phyloP scores from a whole-genome alignment of 1,284 basidiomycete species.

The Meira miltonrushii region DNA sequence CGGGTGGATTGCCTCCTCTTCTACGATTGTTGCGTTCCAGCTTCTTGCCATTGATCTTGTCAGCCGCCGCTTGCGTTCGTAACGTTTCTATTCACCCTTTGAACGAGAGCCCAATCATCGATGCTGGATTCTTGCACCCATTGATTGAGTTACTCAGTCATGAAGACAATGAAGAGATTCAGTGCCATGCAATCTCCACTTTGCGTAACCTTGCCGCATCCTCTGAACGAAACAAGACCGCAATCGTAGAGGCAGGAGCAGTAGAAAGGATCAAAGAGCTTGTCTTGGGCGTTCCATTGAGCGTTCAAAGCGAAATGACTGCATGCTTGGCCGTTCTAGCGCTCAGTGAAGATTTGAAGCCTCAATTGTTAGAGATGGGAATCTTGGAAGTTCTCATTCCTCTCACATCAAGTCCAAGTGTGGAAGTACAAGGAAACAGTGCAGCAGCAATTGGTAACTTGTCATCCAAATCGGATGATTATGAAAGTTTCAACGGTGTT shows the following conservation, averaged over 20 bases:
- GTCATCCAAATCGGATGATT: slow-evolving; percentile 88
- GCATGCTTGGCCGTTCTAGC: slow-evolving; percentile 74
- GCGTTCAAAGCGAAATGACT: slow-evolving; percentile 99
- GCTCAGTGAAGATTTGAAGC: slow-evolving; percentile 50
- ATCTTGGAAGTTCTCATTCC: slow-evolving; percentile 97
- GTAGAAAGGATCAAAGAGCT: slow-evolving; percentile 96
- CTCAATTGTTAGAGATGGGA: slow-evolving; percentile 81
- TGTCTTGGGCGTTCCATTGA: slow-evolving; percentile 87
- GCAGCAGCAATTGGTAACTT: slow-evolving; percentile 96
- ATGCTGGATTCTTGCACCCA: slow-evolving; percentile 92
- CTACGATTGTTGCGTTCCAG: slow-evolving; percentile 92
- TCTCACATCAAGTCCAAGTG: slow-evolving; percentile 87
- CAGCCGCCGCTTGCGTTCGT: slow-evolving; percentile 95
- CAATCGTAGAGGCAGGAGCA: slow-evolving; percentile 97
- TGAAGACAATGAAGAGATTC: slow-evolving; percentile 98
- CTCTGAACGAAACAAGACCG: slow-evolving; percentile 96
- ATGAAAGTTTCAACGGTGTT: slow-evolving; percentile 93
- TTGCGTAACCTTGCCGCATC: slow-evolving; percentile 93
- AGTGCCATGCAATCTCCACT: slow-evolving; percentile 99
- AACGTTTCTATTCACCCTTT: slow-evolving; percentile 98
- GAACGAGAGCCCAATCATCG: slow-evolving; percentile 99
- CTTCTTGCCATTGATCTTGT: slow-evolving; percentile 96
- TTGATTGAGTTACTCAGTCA: slow-evolving; percentile 93
- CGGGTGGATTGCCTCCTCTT: slow-evolving; percentile 84
- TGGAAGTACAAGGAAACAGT: slow-evolving; percentile 97